These are phyloP conservation scores for Aspergillus ellipticus DNA, from an alignment of 495 filamentous ascomycete species.

Conservation along the genomic window DNA sequence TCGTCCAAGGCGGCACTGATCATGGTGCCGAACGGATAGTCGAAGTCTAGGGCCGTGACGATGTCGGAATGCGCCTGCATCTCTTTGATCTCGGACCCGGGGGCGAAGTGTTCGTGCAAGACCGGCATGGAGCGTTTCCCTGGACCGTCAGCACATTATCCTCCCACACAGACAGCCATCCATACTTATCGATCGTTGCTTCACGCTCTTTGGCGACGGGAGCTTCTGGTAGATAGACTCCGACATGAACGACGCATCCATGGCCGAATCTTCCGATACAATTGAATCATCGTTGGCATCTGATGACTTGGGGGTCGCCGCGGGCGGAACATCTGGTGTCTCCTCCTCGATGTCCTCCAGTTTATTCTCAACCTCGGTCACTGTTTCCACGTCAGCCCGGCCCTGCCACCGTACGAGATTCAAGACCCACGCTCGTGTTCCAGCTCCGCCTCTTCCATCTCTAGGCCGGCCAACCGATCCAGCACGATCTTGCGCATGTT, in stretches of 20 bases:
- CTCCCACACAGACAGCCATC: neutral
- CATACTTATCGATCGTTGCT: slow-evolving; percentile 59
- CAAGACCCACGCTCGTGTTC: slow-evolving; percentile 73
- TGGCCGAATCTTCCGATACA: slow-evolving; percentile 51
- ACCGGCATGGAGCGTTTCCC: slow-evolving; percentile 86
- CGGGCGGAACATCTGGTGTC: slow-evolving; percentile 42
- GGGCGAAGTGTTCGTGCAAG: slow-evolving; percentile 90
- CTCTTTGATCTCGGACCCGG: slow-evolving; percentile 83
- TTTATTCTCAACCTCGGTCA: slow-evolving; percentile 78
- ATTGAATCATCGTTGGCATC: slow-evolving; percentile 53
- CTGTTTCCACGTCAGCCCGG: slow-evolving; percentile 32
- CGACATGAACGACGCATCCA: slow-evolving; percentile 84
- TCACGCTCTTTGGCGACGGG: slow-evolving; percentile 61
- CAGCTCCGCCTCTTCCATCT: slow-evolving; percentile 85
- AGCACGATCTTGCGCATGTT: slow-evolving; percentile 92
- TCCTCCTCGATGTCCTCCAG: slow-evolving; percentile 82
- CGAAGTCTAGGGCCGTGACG: slow-evolving; percentile 91
- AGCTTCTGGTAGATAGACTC: slow-evolving; percentile 96
- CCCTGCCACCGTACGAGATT: slow-evolving; percentile 10
- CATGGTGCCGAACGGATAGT: slow-evolving; percentile 92
- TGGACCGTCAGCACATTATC: slow-evolving; percentile 16
- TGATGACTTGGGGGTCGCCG: slow-evolving; percentile 44
- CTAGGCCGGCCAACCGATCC: slow-evolving; percentile 82
- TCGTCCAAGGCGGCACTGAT: slow-evolving; percentile 94
- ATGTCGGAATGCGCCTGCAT: slow-evolving; percentile 83